phyloP scores from a whole-genome alignment of 371 early-diverging fungal genomes.

The Mortierella sp. region DNA sequence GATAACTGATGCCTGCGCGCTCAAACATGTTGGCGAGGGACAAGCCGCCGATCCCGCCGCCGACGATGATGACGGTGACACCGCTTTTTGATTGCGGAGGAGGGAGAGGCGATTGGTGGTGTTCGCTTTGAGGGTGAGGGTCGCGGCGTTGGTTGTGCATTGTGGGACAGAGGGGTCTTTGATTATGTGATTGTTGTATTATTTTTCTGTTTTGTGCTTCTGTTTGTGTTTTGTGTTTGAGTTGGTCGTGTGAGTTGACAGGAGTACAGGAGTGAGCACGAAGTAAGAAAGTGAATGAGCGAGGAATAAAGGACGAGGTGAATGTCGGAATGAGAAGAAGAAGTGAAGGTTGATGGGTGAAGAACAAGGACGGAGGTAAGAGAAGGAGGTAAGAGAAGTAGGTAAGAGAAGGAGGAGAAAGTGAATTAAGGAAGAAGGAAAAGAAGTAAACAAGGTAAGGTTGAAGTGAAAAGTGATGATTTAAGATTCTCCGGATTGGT shows the following conservation, averaged over 20 bases:
- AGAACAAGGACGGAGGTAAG: not conserved
- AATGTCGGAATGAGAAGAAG: not conserved
- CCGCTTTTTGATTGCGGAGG: not conserved
- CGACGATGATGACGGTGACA: slow-evolving; percentile 39
- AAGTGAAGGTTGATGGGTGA: not conserved
- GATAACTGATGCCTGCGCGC: slow-evolving; percentile 29
- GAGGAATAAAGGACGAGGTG: too few relatives aligned
- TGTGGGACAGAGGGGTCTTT: not conserved
- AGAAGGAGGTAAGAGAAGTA: too few relatives aligned
- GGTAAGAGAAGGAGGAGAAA: not conserved
- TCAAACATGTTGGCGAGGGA: slow-evolving; percentile 51
- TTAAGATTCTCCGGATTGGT: not conserved
- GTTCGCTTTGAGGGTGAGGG: not conserved
- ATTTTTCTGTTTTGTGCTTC: not conserved
- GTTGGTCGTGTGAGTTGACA: not conserved
- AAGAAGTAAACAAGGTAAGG: not conserved
- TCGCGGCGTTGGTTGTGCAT: not conserved
- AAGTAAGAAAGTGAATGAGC: not conserved
- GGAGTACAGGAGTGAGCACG: not conserved
- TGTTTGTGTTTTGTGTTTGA: not conserved
- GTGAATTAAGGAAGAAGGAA: not conserved
- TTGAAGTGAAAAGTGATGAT: not conserved
- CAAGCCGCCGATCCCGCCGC: slow-evolving; percentile 47
- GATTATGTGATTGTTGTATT: not conserved
- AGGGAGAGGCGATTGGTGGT: not conserved